Base-by-base conservation (phyloP, 2,329 filamentous ascomycete genomes). In the Colletotrichum limetticola region DNA sequence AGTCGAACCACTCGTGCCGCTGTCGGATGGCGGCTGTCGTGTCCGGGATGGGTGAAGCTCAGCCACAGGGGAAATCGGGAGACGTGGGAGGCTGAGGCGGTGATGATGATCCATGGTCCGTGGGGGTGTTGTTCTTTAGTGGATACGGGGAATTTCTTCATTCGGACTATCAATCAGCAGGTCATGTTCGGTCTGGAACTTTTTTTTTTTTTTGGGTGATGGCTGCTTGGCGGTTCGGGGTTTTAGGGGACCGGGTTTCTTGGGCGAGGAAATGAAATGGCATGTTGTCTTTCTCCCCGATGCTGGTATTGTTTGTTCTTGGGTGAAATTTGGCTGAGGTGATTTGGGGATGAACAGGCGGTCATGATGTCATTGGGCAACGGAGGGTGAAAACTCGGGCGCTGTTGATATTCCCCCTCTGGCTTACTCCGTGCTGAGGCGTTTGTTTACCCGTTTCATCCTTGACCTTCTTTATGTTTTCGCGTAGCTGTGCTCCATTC, bases 11-110 rank as follows among this genome's bases (percentile, higher is more conserved):
- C 32, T 35, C 32, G 32, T 35, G 32, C 70, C 66, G 61, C 66
- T 19, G 42, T 70, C 55, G 66, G 66, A 60, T 42, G 66, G 24
- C 55, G 59, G 53, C 56, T 28, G 93, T 49, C 22, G 30, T 56
- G 53, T 57, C 12, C 3, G 49, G 16, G 19, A 7, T 19, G 16
- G 14, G 14, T 19, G 16, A 19, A 28, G 70, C 60, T 69, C 32
- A 64, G 66, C 66, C 70, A 72, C 37, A 57, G 26, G 22, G 42
- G 63, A 19, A 37, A 32, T 32, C 35, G 35, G 57, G 32, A 58
- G 56, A 32, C 16, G 28, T 35, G 26, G 32, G 28, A 46, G 12
- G 19, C 22, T n/a, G 57, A 61, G 56, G 42, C 64, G 52, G 62
- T 32, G 61, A n/a, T n/a, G 57, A 46, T 55, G 55, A 35, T 62